These are phyloP conservation scores for Teratosphaeria viscida DNA, from an alignment of 2,329 filamentous ascomycete species.

Conservation along the genomic window DNA sequence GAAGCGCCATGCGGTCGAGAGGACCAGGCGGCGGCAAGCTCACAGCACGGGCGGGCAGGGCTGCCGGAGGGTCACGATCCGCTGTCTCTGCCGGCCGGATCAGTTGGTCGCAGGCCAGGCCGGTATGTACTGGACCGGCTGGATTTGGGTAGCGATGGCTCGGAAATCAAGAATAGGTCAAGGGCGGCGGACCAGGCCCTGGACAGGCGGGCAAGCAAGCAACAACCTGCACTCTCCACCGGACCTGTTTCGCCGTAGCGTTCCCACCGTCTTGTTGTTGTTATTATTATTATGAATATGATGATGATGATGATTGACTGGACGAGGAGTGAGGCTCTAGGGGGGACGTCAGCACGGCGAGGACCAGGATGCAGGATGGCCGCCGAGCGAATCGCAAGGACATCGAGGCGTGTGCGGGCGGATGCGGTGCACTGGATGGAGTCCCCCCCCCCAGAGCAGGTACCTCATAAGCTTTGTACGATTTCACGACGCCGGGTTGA, in stretches of 20 bases:
- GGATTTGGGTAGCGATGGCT: not conserved
- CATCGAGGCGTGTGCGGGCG: not conserved
- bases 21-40: slow-evolving; percentile 8
- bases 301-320: too few relatives aligned
- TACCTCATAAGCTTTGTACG: not conserved
- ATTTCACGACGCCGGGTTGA: not conserved
- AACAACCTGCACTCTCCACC: slow-evolving; percentile 2
- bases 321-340: not conserved
- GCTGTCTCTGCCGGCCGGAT: slow-evolving; percentile 7
- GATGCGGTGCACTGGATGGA: not conserved
- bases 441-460: too few relatives aligned
- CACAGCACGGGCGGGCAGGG: slow-evolving; percentile 1
- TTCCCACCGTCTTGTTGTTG: not conserved
- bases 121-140: not conserved
- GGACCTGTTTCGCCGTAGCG: not conserved
- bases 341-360: not conserved
- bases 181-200: not conserved
- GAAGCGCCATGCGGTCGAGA: slow-evolving; percentile 15
- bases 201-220: slow-evolving; percentile 1
- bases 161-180: too few relatives aligned
- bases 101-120: slow-evolving; percentile 1
- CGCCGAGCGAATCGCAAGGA: not conserved
- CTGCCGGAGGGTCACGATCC: slow-evolving; percentile 8
- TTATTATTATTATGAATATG: too few relatives aligned
- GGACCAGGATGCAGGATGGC: not conserved